Percentiles rank a stretch among this genome's conserved stretches.
Conservation (phyloP, 352 stramenopile genomes). For the Phytophthora chlamydospora region DNA sequence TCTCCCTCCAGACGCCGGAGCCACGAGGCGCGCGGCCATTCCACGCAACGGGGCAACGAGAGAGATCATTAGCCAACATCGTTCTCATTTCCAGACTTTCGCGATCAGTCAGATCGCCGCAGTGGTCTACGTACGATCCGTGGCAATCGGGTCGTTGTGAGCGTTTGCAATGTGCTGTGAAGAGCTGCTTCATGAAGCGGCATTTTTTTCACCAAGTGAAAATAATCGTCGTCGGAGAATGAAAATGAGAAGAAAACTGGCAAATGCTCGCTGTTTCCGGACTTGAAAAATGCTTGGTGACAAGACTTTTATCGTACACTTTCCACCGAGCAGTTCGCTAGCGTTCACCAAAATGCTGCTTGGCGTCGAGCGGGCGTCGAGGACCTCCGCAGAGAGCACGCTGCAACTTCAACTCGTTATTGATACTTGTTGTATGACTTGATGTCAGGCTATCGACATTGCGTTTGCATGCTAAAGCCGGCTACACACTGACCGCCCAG, state of each 20-base stretch:
- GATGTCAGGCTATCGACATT: constrained; percentile 13
- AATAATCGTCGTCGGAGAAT: no score
- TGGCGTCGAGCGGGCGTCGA: not conserved
- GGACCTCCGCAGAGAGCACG: constrained; percentile 1
- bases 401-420: constrained; percentile 20
- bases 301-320: no score
- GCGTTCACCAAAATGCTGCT: constrained; percentile 3
- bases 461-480: constrained; percentile 18
- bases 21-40: no score
- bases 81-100: constrained; percentile 1
- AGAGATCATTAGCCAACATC: constrained; percentile 1
- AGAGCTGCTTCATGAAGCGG: no score
- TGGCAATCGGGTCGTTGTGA: not conserved
- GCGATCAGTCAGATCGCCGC: not conserved
- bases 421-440: constrained; percentile 23
- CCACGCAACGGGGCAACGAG: no score
- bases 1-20: constrained; percentile 13
- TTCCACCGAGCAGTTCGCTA: not conserved
- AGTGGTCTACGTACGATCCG: no score
- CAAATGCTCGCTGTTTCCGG: no score
- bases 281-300: no score
- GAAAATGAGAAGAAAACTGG: no score
- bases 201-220: no score
- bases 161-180: not conserved
- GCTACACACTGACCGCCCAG: constrained; percentile 35